Evolutionary conservation across 306 rosid species (phyloP), one percentile per base, ranked within the genome.

Genomic region (Cyamopsis tetragonoloba): DNA sequence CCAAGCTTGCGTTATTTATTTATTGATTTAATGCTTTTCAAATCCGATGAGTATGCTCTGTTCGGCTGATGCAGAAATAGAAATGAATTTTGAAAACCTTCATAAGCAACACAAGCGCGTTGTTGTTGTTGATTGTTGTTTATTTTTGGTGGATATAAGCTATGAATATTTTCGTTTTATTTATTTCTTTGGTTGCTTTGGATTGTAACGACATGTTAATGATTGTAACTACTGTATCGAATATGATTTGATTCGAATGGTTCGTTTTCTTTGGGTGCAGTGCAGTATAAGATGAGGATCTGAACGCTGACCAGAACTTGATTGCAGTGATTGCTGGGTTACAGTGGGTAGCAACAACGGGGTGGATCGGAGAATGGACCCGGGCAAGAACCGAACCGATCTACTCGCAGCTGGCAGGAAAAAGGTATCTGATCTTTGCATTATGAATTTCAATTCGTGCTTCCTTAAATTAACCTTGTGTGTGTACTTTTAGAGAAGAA

Each of bases 361-460:
- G 60, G 92, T 61, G 79, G 87, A 75, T 81, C 82, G 87, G 85
- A 92, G 0, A 77, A 77, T 92, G 98, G 98, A 89, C 72, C 85
- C 76, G 88, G 79, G 72, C 84, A 84, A 87, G 89, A 86, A 59
- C 79, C 98, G 96, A 44, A 84, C 96, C 81, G 96, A 92, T 89
- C 87, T 89, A 81, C 98, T 92, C 14, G 86, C 96, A 18, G 98
- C 96, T 10, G 98, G 98, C 42, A 80, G 76, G 6, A 86, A 92
- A 66, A 89, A 67, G 98, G 98, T 92, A 76, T 27, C 5, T 39
- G 14, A 15, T 42, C 7, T 24, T 27, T 64, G 0, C 31, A 13
- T 31, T 47, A 2, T 18, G 27, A 31, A 50, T 75, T 66, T 59
- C 42, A 42, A 27, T 75, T 63, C 20, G 62, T 54, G 41, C 17